Conservation (phyloP, 768 basidiomycete genomes). For the Lactifluus hygrophoroides region DNA sequence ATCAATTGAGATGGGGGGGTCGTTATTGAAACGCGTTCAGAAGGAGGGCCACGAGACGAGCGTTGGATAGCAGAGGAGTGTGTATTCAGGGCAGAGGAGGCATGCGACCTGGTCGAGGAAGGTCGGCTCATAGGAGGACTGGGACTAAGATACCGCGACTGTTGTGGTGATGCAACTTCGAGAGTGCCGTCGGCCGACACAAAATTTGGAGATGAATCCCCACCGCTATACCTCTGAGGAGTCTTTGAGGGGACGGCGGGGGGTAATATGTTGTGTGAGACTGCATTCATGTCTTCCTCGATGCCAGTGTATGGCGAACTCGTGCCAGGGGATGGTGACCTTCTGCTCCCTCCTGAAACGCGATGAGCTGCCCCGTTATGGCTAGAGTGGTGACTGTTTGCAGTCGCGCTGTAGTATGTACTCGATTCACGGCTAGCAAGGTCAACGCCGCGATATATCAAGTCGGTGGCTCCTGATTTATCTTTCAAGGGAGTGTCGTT, state of each 20-base stretch:
- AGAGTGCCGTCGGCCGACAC: background rate
- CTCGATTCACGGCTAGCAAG: conserved; percentile 11
- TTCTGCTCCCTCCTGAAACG: conserved; percentile 27
- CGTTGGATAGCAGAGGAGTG: background rate
- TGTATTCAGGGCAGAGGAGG: background rate
- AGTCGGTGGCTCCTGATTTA: conserved; percentile 20
- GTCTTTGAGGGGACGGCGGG: background rate
- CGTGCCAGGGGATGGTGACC: conserved; percentile 8
- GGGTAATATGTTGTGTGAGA: background rate
- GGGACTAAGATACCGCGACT: conserved; percentile 18
- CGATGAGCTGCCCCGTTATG: conserved; percentile 31
- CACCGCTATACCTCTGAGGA: background rate
- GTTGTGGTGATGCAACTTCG: background rate
- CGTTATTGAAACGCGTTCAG: conserved; percentile 1
- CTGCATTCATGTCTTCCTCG: background rate
- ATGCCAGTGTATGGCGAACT: conserved; percentile 14
- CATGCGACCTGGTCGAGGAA: conserved; percentile 10
- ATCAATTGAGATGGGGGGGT: conserved; percentile 1
- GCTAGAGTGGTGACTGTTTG: conserved; percentile 10
- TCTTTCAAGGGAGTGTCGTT: conserved; percentile 30
- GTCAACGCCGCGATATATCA: background rate
- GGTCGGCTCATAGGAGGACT: conserved; percentile 18
- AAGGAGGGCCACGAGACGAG: conserved; percentile 1
- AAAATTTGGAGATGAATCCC: background rate
- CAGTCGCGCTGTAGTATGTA: conserved; percentile 11